Base-by-base conservation (phyloP, 306 rosid species). In the Geum urbanum region DNA sequence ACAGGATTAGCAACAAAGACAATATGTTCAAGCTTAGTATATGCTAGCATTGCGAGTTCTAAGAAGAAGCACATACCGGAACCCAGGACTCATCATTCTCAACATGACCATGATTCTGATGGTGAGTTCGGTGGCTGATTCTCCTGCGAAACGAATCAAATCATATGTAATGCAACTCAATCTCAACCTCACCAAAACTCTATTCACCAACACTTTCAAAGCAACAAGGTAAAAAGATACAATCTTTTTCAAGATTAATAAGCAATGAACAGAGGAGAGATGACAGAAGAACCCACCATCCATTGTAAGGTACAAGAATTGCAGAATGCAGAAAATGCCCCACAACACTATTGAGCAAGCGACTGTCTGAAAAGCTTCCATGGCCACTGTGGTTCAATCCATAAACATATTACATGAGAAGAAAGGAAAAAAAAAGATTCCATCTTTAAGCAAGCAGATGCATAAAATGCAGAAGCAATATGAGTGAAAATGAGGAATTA, bases 31-130 rank as follows among this genome's bases (percentile, higher is more conserved):
- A n/a, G 10, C 37, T 20, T 64, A n/a, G 65, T 53, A 77, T 43
- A 63, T 46, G 62, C 43, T 65, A 73, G 66, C 49, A 75, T 11
- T 69, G 16, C 24, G 53, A 45, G 5, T 50, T 15, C 62, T 58
- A 7, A 22, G 64, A 46, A 41, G 41, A 53, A 72, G 64, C 74
- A 83, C 89, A 62, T 82, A 95, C 97, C 9, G 97, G 97, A 72
- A 95, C 99, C 99, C 97, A 95, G 5, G 97, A 88, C 77, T 95
- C 97, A 71, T 95, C 97, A 37, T 87, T 89, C 78, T 95, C 99
- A 12, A 95, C 96, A 64, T 91, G 90, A 7, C 97, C 99, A 76
- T 95, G 99, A 82, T 95, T 95, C 73, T 95, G 97, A 76, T 95
- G 99, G 70, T 95, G 99, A 66, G 99, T 91, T 82, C 86, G 86